These are phyloP conservation scores for Lophium mytilinum DNA, from an alignment of 495 filamentous ascomycete genomes.

Conservation along the genomic window DNA sequence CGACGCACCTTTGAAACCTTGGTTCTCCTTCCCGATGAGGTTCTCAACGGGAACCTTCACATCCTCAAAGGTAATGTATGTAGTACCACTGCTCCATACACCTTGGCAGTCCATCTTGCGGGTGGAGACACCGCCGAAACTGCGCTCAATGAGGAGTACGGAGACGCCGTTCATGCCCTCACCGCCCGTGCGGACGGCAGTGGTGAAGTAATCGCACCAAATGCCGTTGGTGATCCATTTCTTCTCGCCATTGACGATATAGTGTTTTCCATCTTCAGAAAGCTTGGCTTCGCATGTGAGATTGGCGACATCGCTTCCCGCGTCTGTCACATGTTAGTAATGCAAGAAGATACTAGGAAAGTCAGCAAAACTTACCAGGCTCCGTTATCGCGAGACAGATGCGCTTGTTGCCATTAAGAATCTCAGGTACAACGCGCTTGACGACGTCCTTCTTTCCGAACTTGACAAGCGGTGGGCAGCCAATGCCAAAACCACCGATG, in stretches of 20 bases:
- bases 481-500: constrained; percentile 90
- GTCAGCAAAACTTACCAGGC: constrained; percentile 35
- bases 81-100: constrained; percentile 89
- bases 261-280: constrained; percentile 89
- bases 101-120: constrained; percentile 97
- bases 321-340: constrained; percentile 40
- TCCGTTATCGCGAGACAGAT: constrained; percentile 87
- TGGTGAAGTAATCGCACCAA: constrained; percentile 95
- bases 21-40: constrained; percentile 93
- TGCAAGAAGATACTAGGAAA: not conserved
- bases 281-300: constrained; percentile 92
- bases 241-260: constrained; percentile 99
- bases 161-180: constrained; percentile 84
- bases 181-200: constrained; percentile 81
- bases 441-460: constrained; percentile 85
- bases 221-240: constrained; percentile 99
- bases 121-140: constrained; percentile 74
- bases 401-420: constrained; percentile 85
- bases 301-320: constrained; percentile 84
- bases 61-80: constrained; percentile 96
- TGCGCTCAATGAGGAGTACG: constrained; percentile 81
- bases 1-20: constrained; percentile 75
- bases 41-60: constrained; percentile 98
- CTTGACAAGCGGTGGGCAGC: constrained; percentile 82
- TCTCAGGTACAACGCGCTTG: constrained; percentile 73